Evolutionary conservation across 352 stramenopile genomes (phyloP).

Genomic region (Globisporangium recalcitrans): DNA sequence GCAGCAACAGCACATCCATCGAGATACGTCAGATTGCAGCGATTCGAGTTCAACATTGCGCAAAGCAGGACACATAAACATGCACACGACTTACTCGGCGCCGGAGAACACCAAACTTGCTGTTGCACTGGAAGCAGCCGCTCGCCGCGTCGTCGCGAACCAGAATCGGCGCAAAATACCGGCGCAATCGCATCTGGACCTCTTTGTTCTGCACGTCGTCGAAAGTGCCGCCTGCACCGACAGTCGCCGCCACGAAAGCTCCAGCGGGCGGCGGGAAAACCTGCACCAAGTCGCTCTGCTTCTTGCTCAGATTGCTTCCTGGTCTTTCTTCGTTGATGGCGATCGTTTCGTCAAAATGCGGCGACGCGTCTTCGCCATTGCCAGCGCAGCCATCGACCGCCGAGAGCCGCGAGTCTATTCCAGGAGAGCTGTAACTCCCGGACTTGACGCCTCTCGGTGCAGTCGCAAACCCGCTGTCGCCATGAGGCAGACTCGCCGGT

Average conservation of each 20-base stretch:
- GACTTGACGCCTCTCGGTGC: background rate
- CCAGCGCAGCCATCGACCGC: background rate
- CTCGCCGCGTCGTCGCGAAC: conserved; percentile 38
- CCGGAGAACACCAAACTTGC: conserved; percentile 71
- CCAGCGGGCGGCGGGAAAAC: conserved; percentile 10
- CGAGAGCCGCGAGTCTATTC: background rate
- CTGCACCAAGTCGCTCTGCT: conserved; percentile 20
- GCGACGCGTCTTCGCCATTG: background rate
- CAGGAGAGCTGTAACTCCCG: background rate
- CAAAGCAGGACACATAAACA: background rate
- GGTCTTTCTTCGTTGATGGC: background rate
- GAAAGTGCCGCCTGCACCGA: conserved; percentile 12
- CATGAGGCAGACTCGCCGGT: background rate
- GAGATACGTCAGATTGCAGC: background rate
- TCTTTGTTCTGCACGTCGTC: conserved; percentile 20
- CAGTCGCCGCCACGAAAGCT: conserved; percentile 16
- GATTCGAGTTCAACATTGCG: background rate
- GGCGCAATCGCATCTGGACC: conserved; percentile 35
- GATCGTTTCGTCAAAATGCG: conserved; percentile 11
- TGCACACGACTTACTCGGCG: conserved; percentile 36
- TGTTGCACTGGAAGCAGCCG: conserved; percentile 56
- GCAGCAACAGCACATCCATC: background rate
- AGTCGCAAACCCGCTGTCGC: background rate
- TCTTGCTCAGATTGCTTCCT: conserved; percentile 12
- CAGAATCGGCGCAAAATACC: conserved; percentile 57